These are phyloP conservation scores for Amoeboradix gromovi DNA, from an alignment of 371 early-diverging fungal species.

Conservation along the genomic window DNA sequence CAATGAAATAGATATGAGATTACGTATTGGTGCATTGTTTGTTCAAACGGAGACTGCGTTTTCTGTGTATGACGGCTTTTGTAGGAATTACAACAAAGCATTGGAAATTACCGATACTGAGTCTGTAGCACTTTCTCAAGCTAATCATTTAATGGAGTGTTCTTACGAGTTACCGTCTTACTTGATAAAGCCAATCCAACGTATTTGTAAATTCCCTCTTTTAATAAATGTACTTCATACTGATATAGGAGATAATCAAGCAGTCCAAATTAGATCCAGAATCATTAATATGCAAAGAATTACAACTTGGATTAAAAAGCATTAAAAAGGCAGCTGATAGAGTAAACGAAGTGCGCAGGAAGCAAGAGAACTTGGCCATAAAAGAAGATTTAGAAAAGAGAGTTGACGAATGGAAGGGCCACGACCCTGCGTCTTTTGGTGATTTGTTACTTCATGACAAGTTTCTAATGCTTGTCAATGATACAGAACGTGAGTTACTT, in stretches of 20 bases:
- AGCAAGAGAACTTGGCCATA: conserved; percentile 45
- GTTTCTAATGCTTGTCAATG: conserved; percentile 38
- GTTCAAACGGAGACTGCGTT: not conserved
- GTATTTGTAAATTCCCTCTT: not conserved
- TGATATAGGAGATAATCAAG: not conserved
- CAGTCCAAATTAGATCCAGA: conserved; percentile 7
- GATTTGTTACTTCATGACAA: conserved; percentile 45
- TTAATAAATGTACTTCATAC: too few species aligned
- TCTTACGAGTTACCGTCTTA: not conserved
- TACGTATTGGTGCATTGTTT: not conserved
- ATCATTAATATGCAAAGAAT: conserved; percentile 37
- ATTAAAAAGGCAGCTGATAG: conserved; percentile 58
- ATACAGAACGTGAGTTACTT: conserved; percentile 37
- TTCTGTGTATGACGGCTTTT: not conserved
- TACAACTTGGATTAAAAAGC: conserved; percentile 37
- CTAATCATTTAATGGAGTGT: conserved; percentile 1
- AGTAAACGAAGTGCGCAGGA: conserved; percentile 67
- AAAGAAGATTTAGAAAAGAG: conserved; percentile 44
- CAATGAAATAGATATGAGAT: not conserved
- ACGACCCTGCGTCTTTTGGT: conserved; percentile 38
- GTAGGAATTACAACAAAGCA: not conserved
- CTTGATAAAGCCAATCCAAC: not conserved
- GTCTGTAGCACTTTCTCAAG: not conserved
- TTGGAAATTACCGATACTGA: not conserved
- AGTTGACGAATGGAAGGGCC: conserved; percentile 52